A percentile compares a stretch with the other conserved stretches of the same genome.
Evolutionary conservation across 331 rosid species (phyloP).

Genomic region (Saraca asoca): DNA sequence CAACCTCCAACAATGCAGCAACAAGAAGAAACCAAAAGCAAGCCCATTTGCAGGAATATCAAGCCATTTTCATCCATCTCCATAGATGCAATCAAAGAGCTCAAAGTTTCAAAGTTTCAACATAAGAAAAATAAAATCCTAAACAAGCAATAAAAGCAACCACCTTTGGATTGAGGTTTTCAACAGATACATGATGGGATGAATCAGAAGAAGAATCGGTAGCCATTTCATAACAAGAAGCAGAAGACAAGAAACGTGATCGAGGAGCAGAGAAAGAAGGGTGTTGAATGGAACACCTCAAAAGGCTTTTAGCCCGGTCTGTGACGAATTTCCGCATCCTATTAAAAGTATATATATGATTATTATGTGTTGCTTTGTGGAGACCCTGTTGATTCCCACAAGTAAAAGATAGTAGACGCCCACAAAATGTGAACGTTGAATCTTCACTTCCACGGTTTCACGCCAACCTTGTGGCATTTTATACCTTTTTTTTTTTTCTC

Average conservation of each 20-base stretch:
- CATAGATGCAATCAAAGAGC: slow-evolving; percentile 20
- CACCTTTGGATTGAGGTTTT: slow-evolving; percentile 80
- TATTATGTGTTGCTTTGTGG: no score
- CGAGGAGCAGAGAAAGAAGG: slow-evolving; percentile 15
- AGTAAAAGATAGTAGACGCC: no score
- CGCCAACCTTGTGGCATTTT: no score
- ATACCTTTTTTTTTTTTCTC: no score
- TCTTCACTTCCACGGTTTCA: no score
- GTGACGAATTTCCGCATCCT: slow-evolving; percentile 68
- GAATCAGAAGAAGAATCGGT: slow-evolving; percentile 34
- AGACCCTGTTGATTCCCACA: no score
- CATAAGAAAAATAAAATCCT: neutral
- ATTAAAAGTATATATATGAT: neutral
- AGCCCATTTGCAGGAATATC: slow-evolving; percentile 25
- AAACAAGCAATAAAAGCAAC: neutral
- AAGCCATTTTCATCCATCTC: neutral
- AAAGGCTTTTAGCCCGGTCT: slow-evolving; percentile 37
- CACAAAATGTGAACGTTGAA: neutral
- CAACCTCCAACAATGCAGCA: neutral
- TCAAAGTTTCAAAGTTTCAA: neutral
- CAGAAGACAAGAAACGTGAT: slow-evolving; percentile 42
- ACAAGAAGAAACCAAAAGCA: slow-evolving; percentile 10
- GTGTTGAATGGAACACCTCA: slow-evolving; percentile 41
- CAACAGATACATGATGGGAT: slow-evolving; percentile 50
- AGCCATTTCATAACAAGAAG: slow-evolving; percentile 45